Base-by-base conservation (phyloP, 441 rosid genomes). In the Codiaeum variegatum region DNA sequence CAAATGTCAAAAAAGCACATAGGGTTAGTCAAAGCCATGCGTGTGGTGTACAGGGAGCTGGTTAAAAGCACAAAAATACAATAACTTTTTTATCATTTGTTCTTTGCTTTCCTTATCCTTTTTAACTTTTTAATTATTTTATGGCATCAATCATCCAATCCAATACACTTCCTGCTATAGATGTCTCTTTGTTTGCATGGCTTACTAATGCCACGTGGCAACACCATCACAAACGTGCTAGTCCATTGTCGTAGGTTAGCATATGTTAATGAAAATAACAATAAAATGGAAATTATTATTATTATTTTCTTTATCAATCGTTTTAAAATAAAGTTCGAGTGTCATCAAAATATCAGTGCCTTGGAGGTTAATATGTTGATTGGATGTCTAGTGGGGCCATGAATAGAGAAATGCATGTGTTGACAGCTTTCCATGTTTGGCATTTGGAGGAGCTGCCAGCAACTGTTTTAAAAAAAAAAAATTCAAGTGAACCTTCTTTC, bases 371-470 rank as follows among this genome's bases (percentile, higher is more conserved):
- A n/a, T n/a, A n/a, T n/a, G n/a, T n/a, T n/a, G n/a, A n/a, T n/a
- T n/a, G n/a, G n/a, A n/a, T n/a, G n/a, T n/a, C n/a, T n/a, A n/a
- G 72, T 47, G 9, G 69, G 67, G 8, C 70, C 58, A 74, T 5
- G 61, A 18, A 65, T n/a, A 42, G 56, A 44, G 46, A 68, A 54
- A 65, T 52, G 44, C 78, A 76, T 81, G 79, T 62, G 68, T 73
- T 77, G 83, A 78, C 82, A 80, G 82, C 78, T 80, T 78, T 77
- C 54, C 69, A 59, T 74, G 70, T 80, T 78, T 76, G 81, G 79
- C 84, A 78, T 76, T 78, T 80, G 80, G 66, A 84, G 79, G 70
- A 60, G 62, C 76, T 78, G 80, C n/a, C 79, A 67, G 32, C 83
- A 69, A 69, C 62, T 73, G 66, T 74, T 52, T 59, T 47, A 18